These are phyloP conservation scores for Zymoseptoria pseudotritici DNA, from an alignment of 2,329 filamentous ascomycete genomes.

Conservation along the genomic window DNA sequence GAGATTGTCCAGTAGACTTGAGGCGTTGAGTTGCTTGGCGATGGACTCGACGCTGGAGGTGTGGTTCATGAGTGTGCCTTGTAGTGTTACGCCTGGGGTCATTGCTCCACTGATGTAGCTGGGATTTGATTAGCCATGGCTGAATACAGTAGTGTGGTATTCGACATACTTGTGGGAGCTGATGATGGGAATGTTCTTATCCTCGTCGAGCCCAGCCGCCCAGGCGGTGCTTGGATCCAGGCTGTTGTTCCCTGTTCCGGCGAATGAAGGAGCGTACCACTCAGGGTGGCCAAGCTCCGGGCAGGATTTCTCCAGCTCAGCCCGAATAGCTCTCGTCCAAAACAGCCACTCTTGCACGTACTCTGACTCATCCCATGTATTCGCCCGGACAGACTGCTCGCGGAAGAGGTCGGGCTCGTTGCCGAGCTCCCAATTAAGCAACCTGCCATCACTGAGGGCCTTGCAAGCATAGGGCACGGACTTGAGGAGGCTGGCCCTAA, in stretches of 20 bases:
- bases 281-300: slow-evolving; percentile 39
- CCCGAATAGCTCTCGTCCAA: slow-evolving; percentile 45
- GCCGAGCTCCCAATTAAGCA: slow-evolving; percentile 56
- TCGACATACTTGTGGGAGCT: slow-evolving; percentile 52
- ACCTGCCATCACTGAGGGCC: slow-evolving; percentile 44
- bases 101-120: slow-evolving; percentile 57
- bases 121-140: slow-evolving; percentile 4
- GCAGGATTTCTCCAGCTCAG: slow-evolving; percentile 42
- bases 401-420: slow-evolving; percentile 56
- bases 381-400: slow-evolving; percentile 46
- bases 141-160: neutral
- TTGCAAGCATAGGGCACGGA: slow-evolving; percentile 53
- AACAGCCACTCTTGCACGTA: slow-evolving; percentile 54
- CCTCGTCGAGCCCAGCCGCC: slow-evolving; percentile 46
- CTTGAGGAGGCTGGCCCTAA: slow-evolving; percentile 46
- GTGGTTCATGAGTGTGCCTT: slow-evolving; percentile 58
- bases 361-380: slow-evolving; percentile 46
- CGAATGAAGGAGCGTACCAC: slow-evolving; percentile 54
- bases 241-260: slow-evolving; percentile 42
- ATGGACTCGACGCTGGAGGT: slow-evolving; percentile 45
- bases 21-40: slow-evolving; percentile 42
- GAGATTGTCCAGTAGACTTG: slow-evolving; percentile 35
- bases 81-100: slow-evolving; percentile 54
- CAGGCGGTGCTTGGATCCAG: slow-evolving; percentile 47
- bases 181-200: slow-evolving; percentile 46